Evolutionary conservation across 139 green algal species (phyloP), one percentile per base, ranked within the genome.

Genomic region (Chlorella sp.): DNA sequence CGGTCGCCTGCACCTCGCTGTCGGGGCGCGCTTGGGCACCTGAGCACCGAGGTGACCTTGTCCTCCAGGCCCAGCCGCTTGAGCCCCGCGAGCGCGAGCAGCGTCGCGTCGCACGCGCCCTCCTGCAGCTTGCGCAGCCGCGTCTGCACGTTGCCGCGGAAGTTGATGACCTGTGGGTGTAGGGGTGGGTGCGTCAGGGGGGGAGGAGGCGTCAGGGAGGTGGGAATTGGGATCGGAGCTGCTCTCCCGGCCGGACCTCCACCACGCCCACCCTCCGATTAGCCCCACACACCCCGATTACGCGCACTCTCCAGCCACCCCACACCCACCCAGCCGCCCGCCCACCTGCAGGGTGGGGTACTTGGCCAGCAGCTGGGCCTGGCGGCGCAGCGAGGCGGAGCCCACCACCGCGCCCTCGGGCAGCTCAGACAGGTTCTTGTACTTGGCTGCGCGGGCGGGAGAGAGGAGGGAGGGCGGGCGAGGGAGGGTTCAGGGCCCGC

Each of bases 121-220:
- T 99, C 96, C 60, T 93, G 79, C 58, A 99, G 87, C 87, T 99
- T 99, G 58, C 95, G 89, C 50, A 99, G 80, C 25, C 96, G 90
- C 9, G 90, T 96, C 87, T 99, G 96, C 84, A 99, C 95, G 77
- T 98, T 98, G 69, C 95, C 95, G 55, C 96, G 90, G 93, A 99
- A 99, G 87, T 98, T 99, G 21, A 96, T 91, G 7, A 98, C 90
- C 87, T 95, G 90, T 8, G 95, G 88, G 74, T 43, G 25, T 43
- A 61, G 51, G 35, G 62, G 62, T 55, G 14, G 8, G 36, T 12
- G 62, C 19, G 29, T 51, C 31, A 48, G 53, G 59, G 11, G 31
- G 31, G 35, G 6, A 73, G 3, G 2, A 51, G 6, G 48, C 21
- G 48, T 25, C 4, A 35, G 48, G 2, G 0, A 63, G 66, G 8